Evolutionary conservation across 768 basidiomycete species (phyloP), one percentile per base, ranked within the genome.

Genomic region (Kwoniella europaea): DNA sequence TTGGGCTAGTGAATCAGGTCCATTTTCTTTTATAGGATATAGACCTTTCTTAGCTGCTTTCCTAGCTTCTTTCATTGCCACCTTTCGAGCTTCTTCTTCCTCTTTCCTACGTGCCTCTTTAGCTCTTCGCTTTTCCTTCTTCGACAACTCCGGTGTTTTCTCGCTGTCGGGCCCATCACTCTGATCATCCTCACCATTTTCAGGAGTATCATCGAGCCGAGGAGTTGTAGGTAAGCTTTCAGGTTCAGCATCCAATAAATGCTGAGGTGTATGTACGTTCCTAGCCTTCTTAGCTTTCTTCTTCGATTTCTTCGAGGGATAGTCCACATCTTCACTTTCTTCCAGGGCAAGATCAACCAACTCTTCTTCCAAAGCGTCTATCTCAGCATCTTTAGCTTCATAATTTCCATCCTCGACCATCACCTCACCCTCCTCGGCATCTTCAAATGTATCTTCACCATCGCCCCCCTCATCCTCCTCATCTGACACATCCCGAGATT

Each of bases 121-220:
- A 18, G 90, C 90, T 60, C 90, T 87, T 58, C 95, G 86, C 82
- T 90, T 93, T 42, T 97, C 93, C 69, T 88, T 89, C 84, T 97
- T 98, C 6, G 92, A 88, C 70, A 88, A 73, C 60, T 84, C 80
- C 18, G 66, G 22, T 27, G 72, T 22, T 42, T 24, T 41, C 22
- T 59, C 57, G 24, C 29, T 24, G 35, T 35, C 35, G 35, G 63
- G 52, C 7, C 42, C 70, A 18, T 29, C 61, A 29, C 42, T 44
- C 16, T 44, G 61, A 22, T 24, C 24, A 72, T 44, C 71, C 63
- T 74, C 52, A 15, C 65, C 57, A 42, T 69, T 68, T 35, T 78
- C 74, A 63, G 79, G 80, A 6, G 71, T 76, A 56, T 83, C 53
- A 9, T 58, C 35, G 20, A 24, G 29, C 15, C 12, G 52, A 16